A percentile compares a stretch with the other conserved stretches of the same genome.
Conservation (phyloP, 1,139 yeast genomes). For the Geotrichum restrictum region DNA sequence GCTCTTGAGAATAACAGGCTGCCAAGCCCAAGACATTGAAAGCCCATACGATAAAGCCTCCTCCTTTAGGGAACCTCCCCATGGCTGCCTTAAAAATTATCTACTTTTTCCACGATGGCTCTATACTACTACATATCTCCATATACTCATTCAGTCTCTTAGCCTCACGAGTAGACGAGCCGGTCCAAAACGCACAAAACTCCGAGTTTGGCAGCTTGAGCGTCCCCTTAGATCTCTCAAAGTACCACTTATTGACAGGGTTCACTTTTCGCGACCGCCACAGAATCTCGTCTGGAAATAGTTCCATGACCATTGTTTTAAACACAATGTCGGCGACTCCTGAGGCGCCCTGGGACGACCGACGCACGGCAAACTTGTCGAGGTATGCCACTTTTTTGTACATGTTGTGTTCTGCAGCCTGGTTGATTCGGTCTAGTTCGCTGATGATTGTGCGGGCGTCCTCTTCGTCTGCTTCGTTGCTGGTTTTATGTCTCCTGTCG, state of each 20-base stretch:
- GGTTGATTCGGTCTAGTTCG: slow-evolving; percentile 22
- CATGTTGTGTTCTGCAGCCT: slow-evolving; percentile 20
- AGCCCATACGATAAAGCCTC: no score
- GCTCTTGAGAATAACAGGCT: no score
- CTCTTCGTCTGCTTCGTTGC: slow-evolving; percentile 32
- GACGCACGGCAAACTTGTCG: slow-evolving; percentile 89
- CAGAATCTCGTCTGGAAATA: slow-evolving; percentile 68
- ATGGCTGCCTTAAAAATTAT: no score
- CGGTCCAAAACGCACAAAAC: slow-evolving; percentile 72
- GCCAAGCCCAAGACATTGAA: no score
- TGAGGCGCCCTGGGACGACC: slow-evolving; percentile 79
- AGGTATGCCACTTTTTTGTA: slow-evolving; percentile 52
- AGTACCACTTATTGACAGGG: slow-evolving; percentile 97
- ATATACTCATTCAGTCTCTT: slow-evolving; percentile 38
- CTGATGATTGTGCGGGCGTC: slow-evolving; percentile 16
- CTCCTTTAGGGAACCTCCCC: no score
- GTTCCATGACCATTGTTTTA: slow-evolving; percentile 62
- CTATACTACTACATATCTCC: slow-evolving; percentile 43
- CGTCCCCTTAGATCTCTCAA: slow-evolving; percentile 81
- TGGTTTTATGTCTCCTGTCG: background rate
- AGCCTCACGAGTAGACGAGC: slow-evolving; percentile 42
- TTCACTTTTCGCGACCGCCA: slow-evolving; percentile 87
- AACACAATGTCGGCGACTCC: slow-evolving; percentile 92
- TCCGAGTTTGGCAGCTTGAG: slow-evolving; percentile 49
- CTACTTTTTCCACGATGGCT: slow-evolving; percentile 38